Conservation (phyloP, 169 alveolate species). For the Miamiensis avidus region DNA sequence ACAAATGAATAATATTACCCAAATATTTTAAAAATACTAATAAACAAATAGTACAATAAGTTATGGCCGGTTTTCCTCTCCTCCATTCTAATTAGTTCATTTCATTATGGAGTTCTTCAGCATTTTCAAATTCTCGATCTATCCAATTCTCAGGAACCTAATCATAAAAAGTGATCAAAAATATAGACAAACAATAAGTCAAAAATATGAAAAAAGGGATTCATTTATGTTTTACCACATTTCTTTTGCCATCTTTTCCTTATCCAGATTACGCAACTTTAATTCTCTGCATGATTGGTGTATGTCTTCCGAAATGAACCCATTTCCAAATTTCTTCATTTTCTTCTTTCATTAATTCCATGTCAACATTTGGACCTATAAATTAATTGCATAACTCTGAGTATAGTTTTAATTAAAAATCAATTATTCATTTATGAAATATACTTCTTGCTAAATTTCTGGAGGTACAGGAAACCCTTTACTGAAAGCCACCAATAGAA, state of each 20-base stretch:
- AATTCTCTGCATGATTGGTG: neutral
- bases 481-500: too few species aligned
- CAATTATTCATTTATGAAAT: too few species aligned
- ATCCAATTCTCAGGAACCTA: slow-evolving; percentile 1
- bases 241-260: neutral
- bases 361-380: neutral
- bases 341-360: neutral
- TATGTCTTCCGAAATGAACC: neutral
- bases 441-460: too few species aligned
- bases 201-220: too few species aligned
- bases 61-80: neutral
- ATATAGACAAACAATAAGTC: too few species aligned
- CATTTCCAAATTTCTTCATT: neutral
- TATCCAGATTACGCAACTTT: neutral
- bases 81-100: slow-evolving; percentile 1
- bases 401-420: too few species aligned
- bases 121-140: neutral
- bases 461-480: too few species aligned
- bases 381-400: neutral
- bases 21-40: too few species aligned
- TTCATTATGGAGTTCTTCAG: neutral
- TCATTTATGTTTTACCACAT: neutral
- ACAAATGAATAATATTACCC: too few species aligned
- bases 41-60: neutral
- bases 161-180: too few species aligned